Percentiles rank a stretch among this genome's conserved stretches.
These are phyloP conservation scores for Kodamaea fukazawae DNA, from an alignment of 805 yeast species.

Conservation along the genomic window DNA sequence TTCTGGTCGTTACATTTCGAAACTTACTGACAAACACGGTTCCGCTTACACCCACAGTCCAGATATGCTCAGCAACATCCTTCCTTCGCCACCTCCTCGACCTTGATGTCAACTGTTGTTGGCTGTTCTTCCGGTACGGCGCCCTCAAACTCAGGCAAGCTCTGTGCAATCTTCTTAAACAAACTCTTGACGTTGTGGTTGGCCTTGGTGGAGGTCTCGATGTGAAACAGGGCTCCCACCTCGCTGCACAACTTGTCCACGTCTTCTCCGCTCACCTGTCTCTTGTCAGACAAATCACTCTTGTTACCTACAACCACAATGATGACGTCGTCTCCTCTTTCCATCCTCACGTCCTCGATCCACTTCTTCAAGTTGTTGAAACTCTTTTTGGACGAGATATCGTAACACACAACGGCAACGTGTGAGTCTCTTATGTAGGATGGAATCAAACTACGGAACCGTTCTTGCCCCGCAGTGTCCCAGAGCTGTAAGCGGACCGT, in stretches of 20 bases:
- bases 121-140: conserved; percentile 18
- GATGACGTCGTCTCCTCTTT: conserved; percentile 87
- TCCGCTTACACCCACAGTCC: no score
- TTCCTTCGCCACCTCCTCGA: conserved; percentile 23
- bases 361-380: conserved; percentile 84
- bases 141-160: conserved; percentile 74
- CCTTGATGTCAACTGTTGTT: conserved; percentile 39
- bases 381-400: conserved; percentile 80
- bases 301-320: conserved; percentile 92
- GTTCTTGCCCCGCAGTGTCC: conserved; percentile 98
- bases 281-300: conserved; percentile 65
- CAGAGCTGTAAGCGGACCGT: conserved; percentile 92
- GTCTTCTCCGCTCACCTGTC: conserved; percentile 81
- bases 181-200: conserved; percentile 90
- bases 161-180: conserved; percentile 87
- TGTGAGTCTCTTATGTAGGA: conserved; percentile 93
- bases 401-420: conserved; percentile 96
- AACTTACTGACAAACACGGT: no score
- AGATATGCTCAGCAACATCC: conserved; percentile 18
- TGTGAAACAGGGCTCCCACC: conserved; percentile 73
- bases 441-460: conserved; percentile 92
- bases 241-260: conserved; percentile 74
- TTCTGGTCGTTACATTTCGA: no score
- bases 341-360: conserved; percentile 93
- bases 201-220: conserved; percentile 93